A percentile compares a stretch with the other conserved stretches of the same genome.
Conservation (phyloP, 352 stramenopile genomes). For the Thraustochytrium sp. region DNA sequence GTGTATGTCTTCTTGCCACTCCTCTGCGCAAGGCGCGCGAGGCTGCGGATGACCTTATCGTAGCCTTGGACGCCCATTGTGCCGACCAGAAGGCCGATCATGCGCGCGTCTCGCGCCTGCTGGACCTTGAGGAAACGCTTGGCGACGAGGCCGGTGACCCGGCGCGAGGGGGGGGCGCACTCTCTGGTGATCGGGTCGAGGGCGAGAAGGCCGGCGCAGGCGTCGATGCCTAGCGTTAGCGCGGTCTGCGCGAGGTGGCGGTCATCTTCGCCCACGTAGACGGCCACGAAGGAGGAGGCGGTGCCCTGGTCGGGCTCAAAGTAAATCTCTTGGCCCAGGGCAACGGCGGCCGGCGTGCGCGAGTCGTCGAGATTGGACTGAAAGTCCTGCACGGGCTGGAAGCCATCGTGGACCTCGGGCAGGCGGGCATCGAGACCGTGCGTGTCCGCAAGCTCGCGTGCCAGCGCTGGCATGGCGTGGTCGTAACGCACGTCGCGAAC, state of each 20-base stretch:
- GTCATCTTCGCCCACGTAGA: neutral
- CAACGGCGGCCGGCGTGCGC: neutral
- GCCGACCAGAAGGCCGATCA: constrained; percentile 92
- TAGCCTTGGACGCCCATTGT: constrained; percentile 85
- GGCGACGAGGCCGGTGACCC: neutral
- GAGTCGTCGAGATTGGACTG: neutral
- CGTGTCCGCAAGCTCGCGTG: neutral
- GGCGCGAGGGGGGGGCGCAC: neutral
- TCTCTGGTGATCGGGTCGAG: neutral
- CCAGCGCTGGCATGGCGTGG: neutral
- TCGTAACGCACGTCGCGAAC: constrained; percentile 20
- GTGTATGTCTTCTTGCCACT: constrained; percentile 85
- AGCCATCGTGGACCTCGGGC: neutral
- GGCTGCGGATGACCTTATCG: constrained; percentile 75
- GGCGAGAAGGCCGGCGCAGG: neutral
- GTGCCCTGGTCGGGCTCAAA: neutral
- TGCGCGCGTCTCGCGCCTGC: constrained; percentile 82
- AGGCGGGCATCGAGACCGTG: neutral
- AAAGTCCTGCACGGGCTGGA: neutral
- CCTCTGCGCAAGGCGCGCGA: constrained; percentile 80
- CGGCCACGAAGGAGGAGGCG: neutral
- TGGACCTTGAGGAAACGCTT: constrained; percentile 62
- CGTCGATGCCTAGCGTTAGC: neutral
- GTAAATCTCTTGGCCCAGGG: neutral
- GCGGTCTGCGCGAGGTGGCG: neutral